A percentile compares a stretch with the other conserved stretches of the same genome.
Evolutionary conservation across 73 alveolate species (phyloP).

Genomic region (Paramecium caudatum): DNA sequence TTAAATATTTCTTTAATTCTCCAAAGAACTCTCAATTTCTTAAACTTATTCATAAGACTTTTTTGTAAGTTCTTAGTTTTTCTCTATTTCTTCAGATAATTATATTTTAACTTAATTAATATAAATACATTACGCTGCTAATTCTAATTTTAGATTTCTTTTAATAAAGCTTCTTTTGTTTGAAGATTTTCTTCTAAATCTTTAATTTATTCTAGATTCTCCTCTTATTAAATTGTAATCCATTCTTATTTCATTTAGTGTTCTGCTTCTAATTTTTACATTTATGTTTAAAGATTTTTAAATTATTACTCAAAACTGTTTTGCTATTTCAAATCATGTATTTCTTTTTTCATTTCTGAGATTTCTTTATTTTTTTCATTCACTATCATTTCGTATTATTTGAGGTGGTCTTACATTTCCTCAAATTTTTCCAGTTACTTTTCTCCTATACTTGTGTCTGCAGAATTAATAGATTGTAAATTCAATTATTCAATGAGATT

Average conservation of each 20-base stretch:
- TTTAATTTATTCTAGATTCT: not conserved
- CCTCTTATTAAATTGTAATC: slow-evolving; percentile 6
- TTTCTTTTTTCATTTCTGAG: not conserved
- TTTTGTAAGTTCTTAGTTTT: not conserved
- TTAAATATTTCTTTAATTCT: not conserved
- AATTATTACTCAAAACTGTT: not conserved
- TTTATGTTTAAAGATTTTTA: not conserved
- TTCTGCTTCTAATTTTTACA: slow-evolving; percentile 26
- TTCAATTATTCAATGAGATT: not conserved
- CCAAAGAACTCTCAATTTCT: not conserved
- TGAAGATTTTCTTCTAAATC: not conserved
- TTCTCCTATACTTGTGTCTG: too few species aligned
- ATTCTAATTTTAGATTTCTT: not conserved
- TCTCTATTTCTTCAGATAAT: not conserved
- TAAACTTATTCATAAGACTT: not conserved
- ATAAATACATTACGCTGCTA: not conserved
- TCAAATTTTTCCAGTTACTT: not conserved
- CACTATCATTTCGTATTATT: slow-evolving; percentile 13
- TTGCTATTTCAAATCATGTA: not conserved
- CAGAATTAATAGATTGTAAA: not conserved
- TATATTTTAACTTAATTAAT: not conserved
- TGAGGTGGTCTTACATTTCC: not conserved
- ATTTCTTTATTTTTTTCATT: slow-evolving; percentile 3
- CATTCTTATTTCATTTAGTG: not conserved
- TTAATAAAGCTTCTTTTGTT: not conserved